Percentiles rank a stretch among this genome's conserved stretches.
Evolutionary conservation across 148 eudicot species (phyloP).

Genomic region (Rhododendron griersonianum): DNA sequence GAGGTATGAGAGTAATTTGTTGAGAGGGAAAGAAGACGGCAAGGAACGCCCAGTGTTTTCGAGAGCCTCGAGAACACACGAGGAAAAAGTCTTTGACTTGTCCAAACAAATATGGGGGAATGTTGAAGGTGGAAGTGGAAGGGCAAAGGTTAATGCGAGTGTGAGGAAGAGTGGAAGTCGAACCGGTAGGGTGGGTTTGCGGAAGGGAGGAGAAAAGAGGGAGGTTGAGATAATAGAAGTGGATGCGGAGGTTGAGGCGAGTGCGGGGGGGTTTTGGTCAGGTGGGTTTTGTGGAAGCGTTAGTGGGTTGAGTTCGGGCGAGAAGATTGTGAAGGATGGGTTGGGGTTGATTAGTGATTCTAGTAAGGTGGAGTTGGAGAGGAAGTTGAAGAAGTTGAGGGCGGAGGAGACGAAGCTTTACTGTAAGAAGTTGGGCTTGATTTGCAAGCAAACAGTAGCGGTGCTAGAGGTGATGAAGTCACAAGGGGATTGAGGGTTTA

Average conservation of each 20-base stretch:
- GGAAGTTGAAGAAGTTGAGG: slow-evolving; percentile 31
- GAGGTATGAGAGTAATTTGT: too few relatives aligned
- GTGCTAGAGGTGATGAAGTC: slow-evolving; percentile 13
- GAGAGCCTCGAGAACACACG: too few relatives aligned
- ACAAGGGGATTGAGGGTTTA: too few relatives aligned
- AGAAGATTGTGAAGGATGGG: slow-evolving; percentile 15
- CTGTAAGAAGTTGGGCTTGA: slow-evolving; percentile 17
- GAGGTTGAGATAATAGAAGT: not conserved
- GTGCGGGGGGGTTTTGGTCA: not conserved
- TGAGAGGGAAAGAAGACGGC: too few relatives aligned
- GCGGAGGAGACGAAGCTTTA: slow-evolving; percentile 26
- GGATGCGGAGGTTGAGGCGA: not conserved
- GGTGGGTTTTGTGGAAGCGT: slow-evolving; percentile 4
- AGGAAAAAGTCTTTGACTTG: too few relatives aligned
- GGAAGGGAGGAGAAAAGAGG: not conserved
- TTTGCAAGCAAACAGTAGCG: slow-evolving; percentile 19
- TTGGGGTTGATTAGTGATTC: slow-evolving; percentile 18
- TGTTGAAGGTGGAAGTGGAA: too few relatives aligned
- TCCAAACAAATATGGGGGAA: too few relatives aligned
- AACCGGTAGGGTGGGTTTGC: not conserved
- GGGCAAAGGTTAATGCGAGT: too few relatives aligned
- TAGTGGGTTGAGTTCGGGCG: slow-evolving; percentile 5
- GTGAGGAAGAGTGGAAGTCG: not conserved
- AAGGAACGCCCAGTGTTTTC: too few relatives aligned
- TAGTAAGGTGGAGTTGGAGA: slow-evolving; percentile 26